phyloP scores from a whole-genome alignment of 352 stramenopile species.

The Phytopythium helicoides region DNA sequence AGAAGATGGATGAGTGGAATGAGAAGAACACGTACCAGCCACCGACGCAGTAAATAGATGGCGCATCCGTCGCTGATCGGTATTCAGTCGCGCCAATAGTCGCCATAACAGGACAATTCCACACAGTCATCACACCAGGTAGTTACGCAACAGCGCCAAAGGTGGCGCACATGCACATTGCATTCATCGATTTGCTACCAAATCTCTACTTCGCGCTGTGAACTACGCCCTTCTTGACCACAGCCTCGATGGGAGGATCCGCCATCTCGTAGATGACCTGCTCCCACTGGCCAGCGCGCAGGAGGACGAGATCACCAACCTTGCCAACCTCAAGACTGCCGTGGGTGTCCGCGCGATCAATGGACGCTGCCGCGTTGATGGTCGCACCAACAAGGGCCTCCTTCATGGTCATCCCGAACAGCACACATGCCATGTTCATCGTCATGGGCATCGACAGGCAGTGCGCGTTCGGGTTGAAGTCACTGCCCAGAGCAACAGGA shows the following conservation, averaged over 20 bases:
- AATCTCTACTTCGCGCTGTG: constrained; percentile 13
- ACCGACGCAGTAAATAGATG: constrained; percentile 31
- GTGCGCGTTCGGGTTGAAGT: constrained; percentile 87
- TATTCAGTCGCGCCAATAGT: not conserved
- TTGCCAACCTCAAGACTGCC: constrained; percentile 81
- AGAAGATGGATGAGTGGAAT: constrained; percentile 90
- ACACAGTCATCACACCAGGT: not conserved
- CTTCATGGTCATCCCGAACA: constrained; percentile 85
- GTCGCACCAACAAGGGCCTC: constrained; percentile 79
- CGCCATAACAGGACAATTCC: not conserved
- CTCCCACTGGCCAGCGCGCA: constrained; percentile 75
- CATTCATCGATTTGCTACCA: not conserved
- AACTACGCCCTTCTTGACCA: constrained; percentile 70
- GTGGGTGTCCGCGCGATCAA: constrained; percentile 67
- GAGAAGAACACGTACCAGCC: constrained; percentile 87
- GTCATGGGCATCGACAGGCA: constrained; percentile 85
- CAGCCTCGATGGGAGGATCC: constrained; percentile 71
- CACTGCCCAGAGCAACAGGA: constrained; percentile 70
- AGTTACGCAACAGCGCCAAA: too few relatives aligned
- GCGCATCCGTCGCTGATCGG: not conserved
- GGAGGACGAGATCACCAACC: constrained; percentile 61
- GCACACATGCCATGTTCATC: constrained; percentile 87
- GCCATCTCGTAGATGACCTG: constrained; percentile 87
- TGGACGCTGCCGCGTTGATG: constrained; percentile 82
- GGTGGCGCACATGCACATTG: not conserved